Evolutionary conservation across 2,329 filamentous ascomycete species (phyloP), one percentile per base, ranked within the genome.

Genomic region (Emergomyces africanus): DNA sequence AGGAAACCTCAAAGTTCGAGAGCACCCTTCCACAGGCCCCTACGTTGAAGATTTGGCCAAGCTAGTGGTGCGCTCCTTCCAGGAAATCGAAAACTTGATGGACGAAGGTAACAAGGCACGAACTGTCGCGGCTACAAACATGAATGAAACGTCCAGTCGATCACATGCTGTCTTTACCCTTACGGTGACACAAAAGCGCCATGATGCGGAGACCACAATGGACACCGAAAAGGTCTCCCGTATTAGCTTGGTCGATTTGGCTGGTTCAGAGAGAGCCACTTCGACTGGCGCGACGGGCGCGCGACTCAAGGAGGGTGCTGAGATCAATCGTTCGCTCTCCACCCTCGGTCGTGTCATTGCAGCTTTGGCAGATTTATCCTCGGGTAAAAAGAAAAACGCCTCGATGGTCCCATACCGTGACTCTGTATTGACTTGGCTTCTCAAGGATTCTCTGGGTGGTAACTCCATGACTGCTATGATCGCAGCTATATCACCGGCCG

Each of bases 391-490:
- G 70, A 95, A 84, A 65, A 76, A 86, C 68, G 83, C 82, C 59
- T 81, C 80, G 14, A 84, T 95, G 74, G 94, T 99, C 0, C 95
- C 94, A 0, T 99, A 99, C 71, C 88, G 94, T 81, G 95, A 99
- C 77, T 96, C 90, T 69, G 85, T 99, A 55, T 77, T 99, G 65
- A 99, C 94, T 1, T 99, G 94, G 94, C 77, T 99, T 50, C 75
- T 99, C 64, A 99, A 99, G 71, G 95, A 99, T 72, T 97, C 92
- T 3, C 77, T 99, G 5, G 94, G 94, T 70, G 94, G 94, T 69
- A 99, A 99, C 79, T 97, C 92, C 72, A 92, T 97, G 89, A 99
- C 94, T 28, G 94, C 94, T 61, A 99, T 99, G 95, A 99, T 99
- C 79, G 95, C 94, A 56, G 92, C 92, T 57, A 96, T 99, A 70